Base-by-base conservation (phyloP, 805 yeast species). In the Cyberlindnera lachancei region DNA sequence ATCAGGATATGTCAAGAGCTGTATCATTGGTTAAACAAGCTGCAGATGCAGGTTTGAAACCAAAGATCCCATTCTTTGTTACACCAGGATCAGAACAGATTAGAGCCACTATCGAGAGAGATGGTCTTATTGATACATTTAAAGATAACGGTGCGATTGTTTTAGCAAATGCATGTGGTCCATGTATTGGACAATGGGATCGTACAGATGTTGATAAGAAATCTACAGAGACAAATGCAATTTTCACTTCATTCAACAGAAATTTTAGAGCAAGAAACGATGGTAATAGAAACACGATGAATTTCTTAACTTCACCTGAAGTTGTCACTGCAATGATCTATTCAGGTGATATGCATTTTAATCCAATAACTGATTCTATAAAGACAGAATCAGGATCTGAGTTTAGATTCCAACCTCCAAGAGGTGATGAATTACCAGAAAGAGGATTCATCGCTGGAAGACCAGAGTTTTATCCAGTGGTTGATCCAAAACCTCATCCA, bases 151-250 rank as follows among this genome's bases (percentile, higher is more conserved):
- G 97, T 39, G 98, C 95, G 47, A 70, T 75, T 38, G 95, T 90
- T 27, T 71, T 90, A 48, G 96, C 97, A 34, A 90, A 90, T 59
- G 98, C 98, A 15, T 90, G 98, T 72, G 98, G 98, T 48, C 98
- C 97, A 53, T 90, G 98, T 69, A 90, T 90, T 56, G 98, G 98
- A 37, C 98, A 90, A 70, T 90, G 98, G 98, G 96, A 92, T 59
- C 82, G 97, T 68, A 70, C 73, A 44, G 94, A 84, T 55, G 73
- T 83, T 27, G 59, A 73, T 33, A 75, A 76, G 56, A 64, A 69
- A 18, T 70, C 80, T 6, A 66, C 68, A 33, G 86, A 79, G 43
- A 68, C 69, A 50, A 88, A 87, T 62, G 84, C 97, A 33, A 92
- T 90, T 48, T 88, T 90, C 63, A 87, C 97, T 6, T 88, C 96